phyloP scores from a whole-genome alignment of 768 basidiomycete species.

The Lactarius deliciosus region DNA sequence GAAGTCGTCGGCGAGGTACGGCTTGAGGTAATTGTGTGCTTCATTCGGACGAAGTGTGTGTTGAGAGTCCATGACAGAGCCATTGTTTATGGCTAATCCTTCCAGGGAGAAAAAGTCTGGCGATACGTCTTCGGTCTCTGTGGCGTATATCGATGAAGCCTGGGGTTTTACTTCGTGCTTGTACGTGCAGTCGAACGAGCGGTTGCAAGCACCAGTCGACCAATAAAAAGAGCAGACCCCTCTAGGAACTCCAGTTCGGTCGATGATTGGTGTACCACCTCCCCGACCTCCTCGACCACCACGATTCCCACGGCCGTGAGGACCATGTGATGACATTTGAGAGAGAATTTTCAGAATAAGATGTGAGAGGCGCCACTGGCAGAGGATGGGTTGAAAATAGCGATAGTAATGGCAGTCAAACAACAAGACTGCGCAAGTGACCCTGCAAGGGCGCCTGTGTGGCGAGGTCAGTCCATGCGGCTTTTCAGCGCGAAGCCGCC shows the following conservation, averaged over 20 bases:
- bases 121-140: neutral
- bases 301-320: conserved; percentile 8
- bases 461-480: no score
- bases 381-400: no score
- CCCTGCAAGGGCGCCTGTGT: no score
- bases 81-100: conserved; percentile 30
- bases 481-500: no score
- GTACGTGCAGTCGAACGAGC: conserved; percentile 34
- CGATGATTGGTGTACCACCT: conserved; percentile 11
- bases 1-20: conserved; percentile 31
- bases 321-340: conserved; percentile 2
- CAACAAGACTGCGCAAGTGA: no score
- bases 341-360: neutral
- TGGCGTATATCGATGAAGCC: neutral
- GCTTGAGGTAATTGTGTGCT: conserved; percentile 34
- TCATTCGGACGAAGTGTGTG: conserved; percentile 30
- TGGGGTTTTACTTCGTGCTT: conserved; percentile 30
- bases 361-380: neutral
- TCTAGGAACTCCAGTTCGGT: conserved; percentile 24
- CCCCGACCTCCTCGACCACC: conserved; percentile 7
- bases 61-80: conserved; percentile 19
- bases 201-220: conserved; percentile 34
- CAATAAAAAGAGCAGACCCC: conserved; percentile 35
- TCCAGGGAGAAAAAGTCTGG: conserved; percentile 32
- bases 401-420: no score